Conservation (phyloP, 2,329 filamentous ascomycete species). For the Magnaporthales sp. region DNA sequence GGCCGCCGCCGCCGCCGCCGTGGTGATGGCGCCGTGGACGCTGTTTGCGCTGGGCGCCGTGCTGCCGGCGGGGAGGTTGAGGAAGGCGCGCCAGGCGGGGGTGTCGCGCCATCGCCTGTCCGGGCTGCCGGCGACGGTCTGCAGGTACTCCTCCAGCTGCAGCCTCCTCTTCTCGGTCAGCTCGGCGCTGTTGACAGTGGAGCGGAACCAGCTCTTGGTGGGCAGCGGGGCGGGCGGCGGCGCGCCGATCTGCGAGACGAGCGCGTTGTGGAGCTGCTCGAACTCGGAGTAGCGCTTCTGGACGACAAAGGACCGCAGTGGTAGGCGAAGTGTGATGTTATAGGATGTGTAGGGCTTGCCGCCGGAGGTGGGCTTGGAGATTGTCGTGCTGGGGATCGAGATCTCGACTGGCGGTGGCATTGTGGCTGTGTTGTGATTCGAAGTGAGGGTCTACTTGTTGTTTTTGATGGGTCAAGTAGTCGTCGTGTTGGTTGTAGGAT, state of each 20-base stretch:
- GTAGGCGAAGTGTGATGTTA: constrained; percentile 69
- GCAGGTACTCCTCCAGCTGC: constrained; percentile 63
- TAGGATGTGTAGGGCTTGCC: constrained; percentile 68
- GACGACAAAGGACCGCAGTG: constrained; percentile 65
- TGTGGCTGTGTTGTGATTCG: constrained; percentile 8
- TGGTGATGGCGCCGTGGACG: constrained; percentile 21
- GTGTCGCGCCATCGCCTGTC: constrained; percentile 71
- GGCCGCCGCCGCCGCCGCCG: constrained; percentile 28
- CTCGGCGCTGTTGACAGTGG: constrained; percentile 59
- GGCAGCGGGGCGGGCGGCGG: constrained; percentile 62
- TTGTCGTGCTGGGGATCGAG: constrained; percentile 52
- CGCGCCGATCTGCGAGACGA: constrained; percentile 50
- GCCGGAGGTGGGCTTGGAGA: constrained; percentile 40
- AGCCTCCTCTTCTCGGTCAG: constrained; percentile 62
- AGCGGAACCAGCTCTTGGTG: constrained; percentile 68
- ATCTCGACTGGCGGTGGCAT: constrained; percentile 62
- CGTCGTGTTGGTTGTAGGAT: neutral
- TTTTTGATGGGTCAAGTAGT: neutral
- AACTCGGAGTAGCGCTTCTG: constrained; percentile 83
- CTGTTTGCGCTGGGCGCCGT: constrained; percentile 12
- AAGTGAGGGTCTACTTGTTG: neutral
- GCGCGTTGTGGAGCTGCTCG: constrained; percentile 51
- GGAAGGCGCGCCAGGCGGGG: constrained; percentile 62
- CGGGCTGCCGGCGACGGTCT: constrained; percentile 61
- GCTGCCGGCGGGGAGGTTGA: constrained; percentile 49